phyloP scores from a whole-genome alignment of 352 stramenopile species.

The Phytophthora capsici region DNA sequence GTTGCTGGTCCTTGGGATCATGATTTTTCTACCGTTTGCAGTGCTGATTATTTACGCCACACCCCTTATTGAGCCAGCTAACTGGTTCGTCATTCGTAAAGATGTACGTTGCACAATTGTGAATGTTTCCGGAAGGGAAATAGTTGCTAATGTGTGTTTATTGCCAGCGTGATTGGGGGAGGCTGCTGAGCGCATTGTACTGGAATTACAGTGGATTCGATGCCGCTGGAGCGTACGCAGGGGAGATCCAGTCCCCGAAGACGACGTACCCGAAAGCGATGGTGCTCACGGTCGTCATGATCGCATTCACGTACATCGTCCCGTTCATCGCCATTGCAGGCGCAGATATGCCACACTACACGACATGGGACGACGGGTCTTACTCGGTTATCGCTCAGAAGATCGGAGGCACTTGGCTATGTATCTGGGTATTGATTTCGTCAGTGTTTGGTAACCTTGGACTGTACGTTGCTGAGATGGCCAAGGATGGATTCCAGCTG shows the following conservation, averaged over 20 bases:
- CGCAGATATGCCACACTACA: conserved; percentile 76
- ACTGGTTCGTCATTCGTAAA: conserved; percentile 74
- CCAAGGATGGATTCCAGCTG: conserved; percentile 83
- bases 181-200: conserved; percentile 75
- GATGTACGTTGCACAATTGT: conserved; percentile 38
- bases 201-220: conserved; percentile 89
- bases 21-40: conserved; percentile 76
- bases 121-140: background rate
- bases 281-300: conserved; percentile 76
- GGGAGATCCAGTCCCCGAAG: conserved; percentile 74
- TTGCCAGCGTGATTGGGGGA: conserved; percentile 60
- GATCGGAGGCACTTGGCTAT: conserved; percentile 73
- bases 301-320: conserved; percentile 80
- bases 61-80: conserved; percentile 67
- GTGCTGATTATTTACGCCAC: conserved; percentile 56
- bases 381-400: conserved; percentile 76
- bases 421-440: conserved; percentile 77
- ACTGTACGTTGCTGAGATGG: conserved; percentile 85
- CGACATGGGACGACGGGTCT: conserved; percentile 76
- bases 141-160: conserved; percentile 2
- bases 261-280: conserved; percentile 80
- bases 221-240: conserved; percentile 70
- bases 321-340: conserved; percentile 75
- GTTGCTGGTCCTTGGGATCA: conserved; percentile 62
- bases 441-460: conserved; percentile 82